phyloP scores from a whole-genome alignment of 176 grass and related monocot species.

The Phragmites australis region DNA sequence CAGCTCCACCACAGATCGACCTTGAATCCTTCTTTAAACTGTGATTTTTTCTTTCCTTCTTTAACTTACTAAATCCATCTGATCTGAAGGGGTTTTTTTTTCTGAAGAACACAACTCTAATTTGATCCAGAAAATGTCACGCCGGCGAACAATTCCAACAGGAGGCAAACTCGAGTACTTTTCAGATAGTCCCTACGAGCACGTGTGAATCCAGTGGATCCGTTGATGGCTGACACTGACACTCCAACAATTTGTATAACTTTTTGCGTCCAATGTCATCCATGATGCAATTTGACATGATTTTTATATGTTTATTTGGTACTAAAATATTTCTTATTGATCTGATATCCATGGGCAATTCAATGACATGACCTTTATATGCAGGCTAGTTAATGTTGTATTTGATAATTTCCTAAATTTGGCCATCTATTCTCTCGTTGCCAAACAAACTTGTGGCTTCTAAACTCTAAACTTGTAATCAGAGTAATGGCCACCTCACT shows the following conservation, averaged over 20 bases:
- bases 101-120: background rate
- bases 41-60: background rate
- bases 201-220: slow-evolving; percentile 32
- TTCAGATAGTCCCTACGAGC: background rate
- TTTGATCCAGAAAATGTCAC: background rate
- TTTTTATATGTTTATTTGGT: background rate
- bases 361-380: slow-evolving; percentile 19
- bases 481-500: slow-evolving; percentile 13
- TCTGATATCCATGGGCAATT: background rate
- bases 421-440: too few species aligned
- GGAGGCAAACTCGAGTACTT: background rate
- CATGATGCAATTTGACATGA: slow-evolving; percentile 44
- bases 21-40: too few species aligned
- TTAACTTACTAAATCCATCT: background rate
- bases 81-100: background rate
- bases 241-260: background rate
- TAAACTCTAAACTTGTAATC: too few species aligned
- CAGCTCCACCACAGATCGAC: too few species aligned
- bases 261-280: background rate
- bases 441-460: background rate
- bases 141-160: background rate
- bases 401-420: background rate
- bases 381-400: background rate
- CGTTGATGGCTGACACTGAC: slow-evolving; percentile 26
- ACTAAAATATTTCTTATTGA: background rate